Percentiles rank a stretch among this genome's conserved stretches.
Conservation (phyloP, 2,329 filamentous ascomycete genomes). For the Fusarium camptoceras region DNA sequence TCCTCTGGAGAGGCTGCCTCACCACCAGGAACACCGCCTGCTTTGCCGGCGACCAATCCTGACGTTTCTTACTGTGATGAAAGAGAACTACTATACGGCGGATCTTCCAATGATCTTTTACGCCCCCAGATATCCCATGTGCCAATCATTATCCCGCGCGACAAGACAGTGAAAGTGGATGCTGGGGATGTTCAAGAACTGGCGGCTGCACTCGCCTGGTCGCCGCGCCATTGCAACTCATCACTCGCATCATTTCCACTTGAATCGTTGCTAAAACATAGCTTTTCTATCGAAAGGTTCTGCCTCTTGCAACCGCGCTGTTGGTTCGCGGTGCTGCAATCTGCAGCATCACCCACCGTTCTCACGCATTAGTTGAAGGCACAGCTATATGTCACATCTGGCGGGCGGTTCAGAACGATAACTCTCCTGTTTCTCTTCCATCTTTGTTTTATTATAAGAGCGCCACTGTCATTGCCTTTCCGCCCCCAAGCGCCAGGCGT, state of each 20-base stretch:
- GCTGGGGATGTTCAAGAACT: not conserved
- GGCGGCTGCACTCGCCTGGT: slow-evolving; percentile 7
- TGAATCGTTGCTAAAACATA: not conserved
- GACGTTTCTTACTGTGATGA: not conserved
- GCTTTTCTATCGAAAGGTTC: not conserved
- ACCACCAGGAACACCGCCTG: slow-evolving; percentile 17
- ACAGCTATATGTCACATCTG: slow-evolving; percentile 16
- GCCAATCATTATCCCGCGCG: not conserved
- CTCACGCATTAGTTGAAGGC: slow-evolving; percentile 5
- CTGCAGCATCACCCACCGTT: slow-evolving; percentile 10
- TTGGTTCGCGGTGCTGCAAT: not conserved
- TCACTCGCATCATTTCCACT: slow-evolving; percentile 32
- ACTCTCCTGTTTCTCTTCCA: not conserved
- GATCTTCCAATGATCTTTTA: not conserved
- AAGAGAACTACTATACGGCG: not conserved
- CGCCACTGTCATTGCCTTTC: not conserved
- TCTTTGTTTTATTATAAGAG: slow-evolving; percentile 19
- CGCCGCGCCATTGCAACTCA: slow-evolving; percentile 35
- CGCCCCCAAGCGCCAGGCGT: slow-evolving; percentile 1
- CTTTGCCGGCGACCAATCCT: slow-evolving; percentile 5
- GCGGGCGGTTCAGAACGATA: not conserved
- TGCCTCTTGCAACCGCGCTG: not conserved
- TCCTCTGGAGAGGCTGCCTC: slow-evolving; percentile 3
- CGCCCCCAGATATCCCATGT: not conserved
- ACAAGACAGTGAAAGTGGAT: not conserved